Evolutionary conservation across 208 protist genomes (phyloP), one percentile per base, ranked within the genome.

Genomic region (Crithidia sp.): DNA sequence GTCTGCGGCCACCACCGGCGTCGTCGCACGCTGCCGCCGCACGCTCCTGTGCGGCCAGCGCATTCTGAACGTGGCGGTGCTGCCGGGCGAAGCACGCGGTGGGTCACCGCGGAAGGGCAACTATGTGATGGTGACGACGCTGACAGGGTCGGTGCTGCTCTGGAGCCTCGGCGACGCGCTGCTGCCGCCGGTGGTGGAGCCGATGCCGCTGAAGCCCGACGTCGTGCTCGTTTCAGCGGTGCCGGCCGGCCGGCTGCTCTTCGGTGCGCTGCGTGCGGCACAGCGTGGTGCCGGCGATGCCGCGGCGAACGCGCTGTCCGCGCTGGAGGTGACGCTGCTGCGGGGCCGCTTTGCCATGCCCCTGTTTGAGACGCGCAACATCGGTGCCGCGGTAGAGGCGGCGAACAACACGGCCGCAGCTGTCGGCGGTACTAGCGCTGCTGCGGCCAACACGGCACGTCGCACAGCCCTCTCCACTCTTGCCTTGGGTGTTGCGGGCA

Each of bases 11-110:
- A 28, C 28, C 28, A 28, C 60, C 19, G 49, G 60, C 13, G 71
- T 64, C 16, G 54, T 72, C 7, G 58, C 71, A 5, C 88, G 87
- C 13, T 94, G 91, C 75, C 83, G 84, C 8, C 84, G 89, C 52
- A 96, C 87, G 47, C 86, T 96, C 17, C 50, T 91, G 44, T 94
- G 89, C 75, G 91, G 91, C 0, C 89, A 94, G 74, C 87, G 91
- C 56, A 93, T 94, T 58, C 60, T 88, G 7, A 80, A 85, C 69
- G 56, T 96, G 36, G 84, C 76, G 10, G 85, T 94, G 19, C 74
- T 81, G 8, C 76, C 84, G 13, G 59, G 52, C 41, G 49, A 7
- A 28, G 14, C 8, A 17, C 50, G 50, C 50, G 19, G 5, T 7
- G 62, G 62, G 5, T 43, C 19, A 7, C 10, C 14, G 3, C 68